Conservation (phyloP, 2,329 filamentous ascomycete species). For the Diaporthe citri region DNA sequence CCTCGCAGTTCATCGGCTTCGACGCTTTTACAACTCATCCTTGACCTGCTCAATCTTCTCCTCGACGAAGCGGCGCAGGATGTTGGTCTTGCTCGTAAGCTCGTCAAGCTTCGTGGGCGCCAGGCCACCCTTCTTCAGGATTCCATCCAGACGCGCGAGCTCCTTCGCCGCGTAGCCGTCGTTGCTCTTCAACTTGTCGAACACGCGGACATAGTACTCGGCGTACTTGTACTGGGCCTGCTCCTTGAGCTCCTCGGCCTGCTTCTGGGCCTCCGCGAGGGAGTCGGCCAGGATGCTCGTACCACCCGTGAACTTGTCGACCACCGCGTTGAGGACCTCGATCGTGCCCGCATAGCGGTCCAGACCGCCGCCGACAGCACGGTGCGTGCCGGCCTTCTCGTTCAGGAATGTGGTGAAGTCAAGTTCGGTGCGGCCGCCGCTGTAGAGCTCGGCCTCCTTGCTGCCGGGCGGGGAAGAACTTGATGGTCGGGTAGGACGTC, state of each 20-base stretch:
- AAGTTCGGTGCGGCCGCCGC: conserved; percentile 80
- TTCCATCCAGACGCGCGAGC: conserved; percentile 80
- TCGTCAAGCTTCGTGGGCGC: conserved; percentile 91
- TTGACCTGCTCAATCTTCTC: conserved; percentile 70
- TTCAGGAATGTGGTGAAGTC: conserved; percentile 88
- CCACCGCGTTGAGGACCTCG: conserved; percentile 79
- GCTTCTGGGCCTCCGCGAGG: conserved; percentile 78
- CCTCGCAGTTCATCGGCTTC: conserved; percentile 29
- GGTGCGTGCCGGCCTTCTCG: conserved; percentile 88
- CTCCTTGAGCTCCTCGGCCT: conserved; percentile 74
- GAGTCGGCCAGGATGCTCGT: conserved; percentile 73
- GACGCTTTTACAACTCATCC: conserved; percentile 74
- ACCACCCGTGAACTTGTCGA: conserved; percentile 76
- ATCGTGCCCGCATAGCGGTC: conserved; percentile 86
- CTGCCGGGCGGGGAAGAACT: conserved; percentile 92
- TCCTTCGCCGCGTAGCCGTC: conserved; percentile 88
- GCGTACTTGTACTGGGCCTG: conserved; percentile 80
- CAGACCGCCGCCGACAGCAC: conserved; percentile 83
- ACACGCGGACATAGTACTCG: conserved; percentile 93
- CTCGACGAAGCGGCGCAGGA: conserved; percentile 81
- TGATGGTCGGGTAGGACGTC: conserved; percentile 93
- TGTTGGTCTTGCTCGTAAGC: conserved; percentile 86
- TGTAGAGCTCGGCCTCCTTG: conserved; percentile 78
- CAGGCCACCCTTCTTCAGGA: conserved; percentile 88
- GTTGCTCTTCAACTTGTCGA: conserved; percentile 85